A percentile compares a stretch with the other conserved stretches of the same genome.
Conservation (phyloP, 441 rosid genomes). For the Theobroma grandiflorum region DNA sequence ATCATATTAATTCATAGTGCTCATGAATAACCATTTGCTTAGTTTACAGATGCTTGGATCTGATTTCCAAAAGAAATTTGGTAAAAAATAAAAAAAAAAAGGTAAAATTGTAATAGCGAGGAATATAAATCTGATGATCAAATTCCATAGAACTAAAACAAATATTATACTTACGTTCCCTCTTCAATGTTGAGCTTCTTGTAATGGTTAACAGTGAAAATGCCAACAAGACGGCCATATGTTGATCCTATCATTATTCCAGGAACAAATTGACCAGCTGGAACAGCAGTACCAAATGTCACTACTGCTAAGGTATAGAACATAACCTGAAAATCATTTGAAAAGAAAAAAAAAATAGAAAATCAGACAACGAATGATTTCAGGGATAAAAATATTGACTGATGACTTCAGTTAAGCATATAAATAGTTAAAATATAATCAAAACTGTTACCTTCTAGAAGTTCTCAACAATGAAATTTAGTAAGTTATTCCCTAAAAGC, state of each 20-base stretch:
- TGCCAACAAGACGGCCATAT: conserved; percentile 97
- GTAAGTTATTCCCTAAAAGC: not conserved
- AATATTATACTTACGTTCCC: conserved; percentile 86
- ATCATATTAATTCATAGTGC: not conserved
- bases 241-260: conserved; percentile 99
- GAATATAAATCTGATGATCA: not conserved
- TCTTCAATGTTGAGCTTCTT: conserved; percentile 95
- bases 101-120: not conserved
- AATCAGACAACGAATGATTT: conserved; percentile 10
- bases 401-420: conserved; percentile 18
- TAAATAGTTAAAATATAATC: not conserved
- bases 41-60: not conserved
- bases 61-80: not conserved
- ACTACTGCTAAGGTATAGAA: conserved; percentile 93
- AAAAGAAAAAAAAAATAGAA: conserved; percentile 15
- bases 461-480: not conserved
- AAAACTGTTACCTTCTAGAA: not conserved
- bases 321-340: conserved; percentile 74
- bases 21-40: not conserved
- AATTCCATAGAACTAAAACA: conserved; percentile 10
- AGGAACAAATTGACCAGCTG: conserved; percentile 99
- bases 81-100: not conserved
- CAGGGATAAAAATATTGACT: not conserved
- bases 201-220: conserved; percentile 93
- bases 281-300: conserved; percentile 98